Percentiles rank a stretch among this genome's conserved stretches.
phyloP scores from a whole-genome alignment of 805 yeast genomes.

The Geotrichum ghanense region DNA sequence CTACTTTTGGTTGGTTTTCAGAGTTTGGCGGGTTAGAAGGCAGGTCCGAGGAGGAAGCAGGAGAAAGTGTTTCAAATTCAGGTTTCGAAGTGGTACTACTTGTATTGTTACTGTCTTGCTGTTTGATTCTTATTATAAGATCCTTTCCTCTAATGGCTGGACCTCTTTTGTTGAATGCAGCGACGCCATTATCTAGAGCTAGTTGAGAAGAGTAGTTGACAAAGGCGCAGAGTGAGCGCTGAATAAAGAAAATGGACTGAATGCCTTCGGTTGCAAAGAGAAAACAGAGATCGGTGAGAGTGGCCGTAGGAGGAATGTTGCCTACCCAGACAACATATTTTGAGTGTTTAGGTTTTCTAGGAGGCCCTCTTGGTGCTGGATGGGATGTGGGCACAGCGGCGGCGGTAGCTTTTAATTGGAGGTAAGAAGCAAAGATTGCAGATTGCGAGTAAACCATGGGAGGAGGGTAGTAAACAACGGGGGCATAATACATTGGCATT shows the following conservation, averaged over 20 bases:
- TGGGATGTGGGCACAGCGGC: not conserved
- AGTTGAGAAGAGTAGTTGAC: slow-evolving; percentile 25
- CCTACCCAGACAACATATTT: slow-evolving; percentile 38
- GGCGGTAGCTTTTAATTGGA: not conserved
- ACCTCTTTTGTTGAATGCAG: slow-evolving; percentile 19
- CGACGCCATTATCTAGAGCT: slow-evolving; percentile 24
- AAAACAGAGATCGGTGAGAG: slow-evolving; percentile 25
- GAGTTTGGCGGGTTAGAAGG: no score
- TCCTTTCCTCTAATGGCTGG: slow-evolving; percentile 23
- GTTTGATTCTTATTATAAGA: slow-evolving; percentile 21
- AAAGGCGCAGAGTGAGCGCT: slow-evolving; percentile 32
- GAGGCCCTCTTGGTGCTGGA: not conserved
- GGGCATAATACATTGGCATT: not conserved
- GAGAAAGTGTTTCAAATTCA: not conserved
- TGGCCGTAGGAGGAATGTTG: slow-evolving; percentile 27
- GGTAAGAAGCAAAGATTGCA: not conserved
- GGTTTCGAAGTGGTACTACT: not conserved
- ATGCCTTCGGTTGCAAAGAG: slow-evolving; percentile 28
- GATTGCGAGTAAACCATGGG: not conserved
- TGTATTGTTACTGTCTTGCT: slow-evolving; percentile 7
- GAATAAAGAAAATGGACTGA: slow-evolving; percentile 28
- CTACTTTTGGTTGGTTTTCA: no score
- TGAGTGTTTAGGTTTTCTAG: slow-evolving; percentile 6
- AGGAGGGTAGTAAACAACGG: not conserved
- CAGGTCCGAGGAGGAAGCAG: not conserved